These are phyloP conservation scores for Bullera alba DNA, from an alignment of 768 basidiomycete species.

Conservation along the genomic window DNA sequence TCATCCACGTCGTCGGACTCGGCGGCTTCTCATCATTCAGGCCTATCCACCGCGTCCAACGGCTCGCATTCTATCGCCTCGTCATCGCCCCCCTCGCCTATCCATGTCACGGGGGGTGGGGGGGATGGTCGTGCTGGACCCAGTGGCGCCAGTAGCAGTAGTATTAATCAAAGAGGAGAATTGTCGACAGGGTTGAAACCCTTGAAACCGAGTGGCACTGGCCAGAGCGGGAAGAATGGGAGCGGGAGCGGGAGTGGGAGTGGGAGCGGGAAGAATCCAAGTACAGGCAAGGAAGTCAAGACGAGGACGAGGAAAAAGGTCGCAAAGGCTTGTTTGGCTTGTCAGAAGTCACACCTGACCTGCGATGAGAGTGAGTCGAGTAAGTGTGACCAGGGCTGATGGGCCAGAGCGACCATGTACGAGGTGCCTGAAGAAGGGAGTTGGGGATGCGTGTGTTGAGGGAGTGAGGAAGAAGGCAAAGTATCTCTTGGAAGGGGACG, in stretches of 20 bases:
- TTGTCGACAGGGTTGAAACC: background rate
- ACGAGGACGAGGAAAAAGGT: slow-evolving; percentile 32
- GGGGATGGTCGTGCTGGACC: background rate
- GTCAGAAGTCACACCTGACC: slow-evolving; percentile 96
- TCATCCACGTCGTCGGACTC: slow-evolving; percentile 25
- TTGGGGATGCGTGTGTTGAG: slow-evolving; percentile 79
- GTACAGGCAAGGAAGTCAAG: slow-evolving; percentile 7
- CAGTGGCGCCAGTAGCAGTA: too few relatives aligned
- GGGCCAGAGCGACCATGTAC: slow-evolving; percentile 83
- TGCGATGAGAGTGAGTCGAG: slow-evolving; percentile 82
- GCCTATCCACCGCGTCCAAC: slow-evolving; percentile 3
- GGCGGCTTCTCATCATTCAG: slow-evolving; percentile 3
- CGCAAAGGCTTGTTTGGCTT: slow-evolving; percentile 79
- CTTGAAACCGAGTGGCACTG: slow-evolving; percentile 5
- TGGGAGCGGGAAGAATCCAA: background rate
- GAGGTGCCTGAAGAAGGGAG: slow-evolving; percentile 88
- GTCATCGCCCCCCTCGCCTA: slow-evolving; percentile 6
- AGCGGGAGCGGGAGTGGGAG: slow-evolving; percentile 2
- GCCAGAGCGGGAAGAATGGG: background rate
- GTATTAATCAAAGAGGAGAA: background rate
- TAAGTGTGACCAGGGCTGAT: slow-evolving; percentile 1
- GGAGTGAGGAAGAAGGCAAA: slow-evolving; percentile 97
- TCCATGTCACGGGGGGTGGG: background rate
- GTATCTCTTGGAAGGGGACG: slow-evolving; percentile 88
- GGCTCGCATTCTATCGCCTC: slow-evolving; percentile 6